Base-by-base conservation (phyloP, 2,329 filamentous ascomycete species). In the Aschersonia sp. region DNA sequence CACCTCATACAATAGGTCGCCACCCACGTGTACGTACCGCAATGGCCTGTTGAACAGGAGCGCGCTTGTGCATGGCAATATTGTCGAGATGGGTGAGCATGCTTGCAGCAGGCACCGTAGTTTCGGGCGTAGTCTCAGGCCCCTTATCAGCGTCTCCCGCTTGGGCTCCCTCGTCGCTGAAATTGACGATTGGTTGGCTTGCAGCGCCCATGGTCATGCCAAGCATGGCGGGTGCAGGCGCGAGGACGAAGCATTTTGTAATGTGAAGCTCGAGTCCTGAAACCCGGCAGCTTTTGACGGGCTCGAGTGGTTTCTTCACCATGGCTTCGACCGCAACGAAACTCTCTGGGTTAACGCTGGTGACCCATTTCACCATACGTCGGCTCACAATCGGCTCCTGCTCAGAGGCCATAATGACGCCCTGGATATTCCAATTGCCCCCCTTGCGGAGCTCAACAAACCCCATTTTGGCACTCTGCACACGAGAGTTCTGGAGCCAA, bases 291-390 rank as follows among this genome's bases (percentile, higher is more conserved):
- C 86, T 92, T 69, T 94, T 92, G 63, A 97, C 85, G 4, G 87
- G 85, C 60, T 94, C 87, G 29, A 84, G 75, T 0, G 89, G 85
- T 68, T 84, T 83, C 72, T 88, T 78, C 47, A 97, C 82, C 33
- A 75, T 69, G 54, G 84, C 92, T 59, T 94, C 85, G 51, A 96
- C 81, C 41, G 81, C 70, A 30, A 96, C 81, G 56, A 85, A 88
- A 56, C 83, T 87, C 72, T 96, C 90, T 43, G 83, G 73, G 59
- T 79, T 83, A 55, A 95, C 68, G 42, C 71, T 75, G 44, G 78
- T 79, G 45, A 84, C 80, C 79, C 85, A 97, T 70, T 97, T 97
- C 62, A 96, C 86, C 90, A 97, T 97, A 66, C 86, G 83, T 22
- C 22, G 22, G 52, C 79, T 85, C 39, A 45, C 33, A 5, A 88